Evolutionary conservation across 306 rosid genomes (phyloP), one percentile per base, ranked within the genome.

Genomic region (Prinsepia uniflora): DNA sequence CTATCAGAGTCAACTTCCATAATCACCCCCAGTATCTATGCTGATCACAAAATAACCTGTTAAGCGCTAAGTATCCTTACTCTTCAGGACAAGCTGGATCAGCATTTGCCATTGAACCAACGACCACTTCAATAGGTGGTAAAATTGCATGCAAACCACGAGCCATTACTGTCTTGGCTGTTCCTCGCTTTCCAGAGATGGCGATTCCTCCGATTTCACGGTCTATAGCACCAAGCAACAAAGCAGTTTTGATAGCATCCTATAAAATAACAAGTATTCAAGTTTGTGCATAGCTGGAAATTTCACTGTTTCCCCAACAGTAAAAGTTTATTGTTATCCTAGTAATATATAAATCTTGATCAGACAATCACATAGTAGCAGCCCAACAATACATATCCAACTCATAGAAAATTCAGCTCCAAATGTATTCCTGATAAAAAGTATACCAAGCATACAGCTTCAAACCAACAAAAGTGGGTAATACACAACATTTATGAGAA

Each of bases 161-260:
- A 11, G 97, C 97, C 98, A 93, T 90, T 46, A 89, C 85, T 22
- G 98, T 93, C 79, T 93, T 93, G 70, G 96, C 97, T 68, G 98
- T 90, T 79, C 97, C 98, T 61, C 97, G 81, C 84, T 53, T 88
- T 79, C 97, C 98, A 10, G 92, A 87, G 78, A 94, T 90, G 49
- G 97, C 98, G 81, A 89, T 89, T 60, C 98, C 98, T 73, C 98
- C 97, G 70, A 94, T 85, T 66, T 82, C 86, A 62, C 89, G 86
- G 81, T 94, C 97, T 67, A 72, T 83, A 19, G 98, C 95, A 62
- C 98, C 98, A 77, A 90, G 98, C 84, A 93, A 76, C 39, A 93
- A 92, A 66, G 98, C 97, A 65, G 97, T 87, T 81, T 94, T 94
- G 24, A 94, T 87, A 46, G 96, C 90, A 94, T 94, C 98, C 98